phyloP scores from a whole-genome alignment of 2,329 filamentous ascomycete species.

The Rugonectria rugulosa region DNA sequence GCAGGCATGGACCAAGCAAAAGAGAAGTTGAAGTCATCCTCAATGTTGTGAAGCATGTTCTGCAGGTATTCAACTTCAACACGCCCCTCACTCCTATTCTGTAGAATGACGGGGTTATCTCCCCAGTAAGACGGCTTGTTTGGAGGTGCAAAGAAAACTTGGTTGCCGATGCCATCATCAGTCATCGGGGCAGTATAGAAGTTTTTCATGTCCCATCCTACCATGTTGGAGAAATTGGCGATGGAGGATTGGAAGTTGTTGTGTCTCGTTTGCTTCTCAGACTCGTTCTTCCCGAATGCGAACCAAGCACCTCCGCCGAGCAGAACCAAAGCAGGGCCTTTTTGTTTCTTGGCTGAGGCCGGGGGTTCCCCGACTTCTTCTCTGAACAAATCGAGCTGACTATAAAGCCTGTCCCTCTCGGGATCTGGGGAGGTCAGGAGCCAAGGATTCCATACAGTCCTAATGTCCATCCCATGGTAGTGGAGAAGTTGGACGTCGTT shows the following conservation, averaged over 20 bases:
- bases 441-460: slow-evolving; percentile 4
- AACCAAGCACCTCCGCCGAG: slow-evolving; percentile 5
- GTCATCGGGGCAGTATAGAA: slow-evolving; percentile 32
- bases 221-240: slow-evolving; percentile 28
- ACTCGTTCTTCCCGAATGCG: slow-evolving; percentile 1
- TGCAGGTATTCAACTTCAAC: not conserved
- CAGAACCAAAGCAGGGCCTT: slow-evolving; percentile 15
- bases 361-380: slow-evolving; percentile 27
- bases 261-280: not conserved
- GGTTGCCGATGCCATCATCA: slow-evolving; percentile 37
- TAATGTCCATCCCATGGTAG: slow-evolving; percentile 6
- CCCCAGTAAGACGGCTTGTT: slow-evolving; percentile 31
- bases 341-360: slow-evolving; percentile 28
- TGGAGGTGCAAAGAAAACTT: slow-evolving; percentile 40
- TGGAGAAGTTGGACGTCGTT: not conserved
- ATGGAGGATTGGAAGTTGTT: slow-evolving; percentile 26
- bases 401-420: slow-evolving; percentile 32
- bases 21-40: slow-evolving; percentile 28
- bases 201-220: slow-evolving; percentile 24
- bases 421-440: not conserved
- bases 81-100: slow-evolving; percentile 12
- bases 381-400: slow-evolving; percentile 35
- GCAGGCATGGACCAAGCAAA: slow-evolving; percentile 32
- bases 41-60: slow-evolving; percentile 18
- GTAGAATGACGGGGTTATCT: slow-evolving; percentile 22